Base-by-base conservation (phyloP, 2,329 filamentous ascomycete genomes). In the Proliferodiscus dingleyae region DNA sequence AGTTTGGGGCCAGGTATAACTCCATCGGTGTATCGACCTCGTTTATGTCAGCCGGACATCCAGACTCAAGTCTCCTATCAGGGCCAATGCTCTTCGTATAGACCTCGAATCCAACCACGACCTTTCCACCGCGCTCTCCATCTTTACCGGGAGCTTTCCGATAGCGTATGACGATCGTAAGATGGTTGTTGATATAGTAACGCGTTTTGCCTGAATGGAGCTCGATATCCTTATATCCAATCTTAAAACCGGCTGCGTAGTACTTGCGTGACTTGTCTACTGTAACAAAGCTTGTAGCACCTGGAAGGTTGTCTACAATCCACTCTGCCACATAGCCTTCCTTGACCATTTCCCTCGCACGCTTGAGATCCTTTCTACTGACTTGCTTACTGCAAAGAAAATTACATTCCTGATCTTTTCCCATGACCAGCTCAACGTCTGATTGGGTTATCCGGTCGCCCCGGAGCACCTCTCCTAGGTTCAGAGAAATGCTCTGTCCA, bases 251-350 rank as follows among this genome's bases (percentile, higher is more conserved):
- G 2, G 88, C 82, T 10, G 88, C 86, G 64, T 95, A 95, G 71
- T 95, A 94, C 66, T 90, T 94, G 59, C 81, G 77, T 37, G 78
- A 81, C 69, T 89, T 89, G 66, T 94, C 89, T 28, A 87, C 84
- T 0, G 87, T 91, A 22, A 93, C 85, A 61, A 94, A 94, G 64
- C 84, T 90, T 7, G 89, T 94, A 28, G 89, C 89, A 5, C 89
- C 89, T 1, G 89, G 89, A 8, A 95, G 73, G 59, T 95, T 95
- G 66, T 95, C 89, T 53, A 93, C 85, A 55, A 95, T 94, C 89
- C 89, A 95, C 66, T 95, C 89, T 2, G 83, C 83, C n/a, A 93
- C 81, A 64, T 93, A 94, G 28, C 85, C 87, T 43, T 89, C 78
- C 50, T 77, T 77, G 30, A 95, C 83, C 59, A 95, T 69, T 51